Percentiles rank a stretch among this genome's conserved stretches.
Evolutionary conservation across 2,329 filamentous ascomycete genomes (phyloP).

Genomic region (Clonostachys byssicola): DNA sequence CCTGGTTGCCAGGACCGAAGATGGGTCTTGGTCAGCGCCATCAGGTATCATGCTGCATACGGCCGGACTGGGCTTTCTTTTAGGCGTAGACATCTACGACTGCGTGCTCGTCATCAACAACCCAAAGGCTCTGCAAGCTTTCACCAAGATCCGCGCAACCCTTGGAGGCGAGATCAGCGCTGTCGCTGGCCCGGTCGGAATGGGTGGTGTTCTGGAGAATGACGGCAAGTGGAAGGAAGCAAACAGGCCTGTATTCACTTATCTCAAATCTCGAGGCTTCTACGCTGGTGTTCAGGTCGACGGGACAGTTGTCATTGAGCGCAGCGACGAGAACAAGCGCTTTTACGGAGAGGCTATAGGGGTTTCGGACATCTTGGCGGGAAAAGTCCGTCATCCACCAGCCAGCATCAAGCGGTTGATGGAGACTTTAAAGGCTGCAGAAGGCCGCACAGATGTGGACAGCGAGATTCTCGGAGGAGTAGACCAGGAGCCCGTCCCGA

Average conservation of each 20-base stretch:
- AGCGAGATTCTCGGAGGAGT: constrained; percentile 22
- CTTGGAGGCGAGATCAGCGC: constrained; percentile 75
- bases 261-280: constrained; percentile 82
- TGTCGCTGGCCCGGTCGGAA: constrained; percentile 62
- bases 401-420: constrained; percentile 18
- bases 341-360: constrained; percentile 66
- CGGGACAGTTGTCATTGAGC: constrained; percentile 79
- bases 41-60: constrained; percentile 80
- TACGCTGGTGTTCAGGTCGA: constrained; percentile 85
- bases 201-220: constrained; percentile 69
- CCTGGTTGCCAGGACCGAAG: constrained; percentile 55
- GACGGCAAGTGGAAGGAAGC: constrained; percentile 43
- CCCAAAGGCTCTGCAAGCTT: constrained; percentile 65
- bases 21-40: constrained; percentile 72
- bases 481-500: constrained; percentile 24
- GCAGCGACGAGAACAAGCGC: constrained; percentile 76
- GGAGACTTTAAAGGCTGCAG: constrained; percentile 25
- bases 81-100: constrained; percentile 83
- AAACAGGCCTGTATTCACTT: constrained; percentile 46
- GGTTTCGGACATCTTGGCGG: constrained; percentile 39
- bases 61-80: constrained; percentile 71
- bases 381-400: constrained; percentile 26
- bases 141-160: constrained; percentile 69
- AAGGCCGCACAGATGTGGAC: constrained; percentile 25
- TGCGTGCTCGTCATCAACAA: constrained; percentile 84